Evolutionary conservation across 352 stramenopile species (phyloP), one percentile per base, ranked within the genome.

Genomic region (Phytophthora syringae): DNA sequence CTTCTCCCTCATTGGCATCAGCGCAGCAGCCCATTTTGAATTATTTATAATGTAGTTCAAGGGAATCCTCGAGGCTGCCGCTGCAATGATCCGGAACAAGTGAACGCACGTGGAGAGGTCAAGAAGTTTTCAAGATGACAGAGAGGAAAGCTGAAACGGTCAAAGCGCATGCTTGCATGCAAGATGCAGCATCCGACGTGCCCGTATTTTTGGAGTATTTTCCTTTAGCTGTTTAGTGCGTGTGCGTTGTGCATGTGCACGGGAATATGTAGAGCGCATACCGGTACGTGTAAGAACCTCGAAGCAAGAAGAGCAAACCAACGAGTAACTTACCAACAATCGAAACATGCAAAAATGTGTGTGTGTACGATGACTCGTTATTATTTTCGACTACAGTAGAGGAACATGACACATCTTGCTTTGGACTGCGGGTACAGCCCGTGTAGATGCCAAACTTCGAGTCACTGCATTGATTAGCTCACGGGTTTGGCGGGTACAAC

Each of bases 11-110:
- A 20, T 49, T 72, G 18, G 54, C 57, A 15, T 47, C 57, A 44
- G 56, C 59, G 28, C 61, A 75, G 39, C 63, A 78, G 20, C 37
- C 77, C 52, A 61, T 84, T 66, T 76, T 89, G 79, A 86, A 79
- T 74, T 88, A 86, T 74, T 86, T 89, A 85, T 89, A 68, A 84
- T 52, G 58, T 59, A 51, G 53, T 73, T 76, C 40, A 64, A 13
- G 50, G 45, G 44, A 50, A 12, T 45, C 28, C 5, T 66, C 44
- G 18, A 65, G 32, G 22, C 42, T 52, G 55, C 42, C 28, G 36
- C 37, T 57, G 37, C 51, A 12, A 42, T 53, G 37, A 61, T 52
- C 25, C 11, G 30, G 27, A 60, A 20, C 48, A 27, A 39, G 24
- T 20, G 27, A 59, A 36, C 5, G 21, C 48, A 57, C 15, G 18